Evolutionary conservation across 805 yeast genomes (phyloP), one percentile per base, ranked within the genome.

Genomic region (Yarrowia sp.): DNA sequence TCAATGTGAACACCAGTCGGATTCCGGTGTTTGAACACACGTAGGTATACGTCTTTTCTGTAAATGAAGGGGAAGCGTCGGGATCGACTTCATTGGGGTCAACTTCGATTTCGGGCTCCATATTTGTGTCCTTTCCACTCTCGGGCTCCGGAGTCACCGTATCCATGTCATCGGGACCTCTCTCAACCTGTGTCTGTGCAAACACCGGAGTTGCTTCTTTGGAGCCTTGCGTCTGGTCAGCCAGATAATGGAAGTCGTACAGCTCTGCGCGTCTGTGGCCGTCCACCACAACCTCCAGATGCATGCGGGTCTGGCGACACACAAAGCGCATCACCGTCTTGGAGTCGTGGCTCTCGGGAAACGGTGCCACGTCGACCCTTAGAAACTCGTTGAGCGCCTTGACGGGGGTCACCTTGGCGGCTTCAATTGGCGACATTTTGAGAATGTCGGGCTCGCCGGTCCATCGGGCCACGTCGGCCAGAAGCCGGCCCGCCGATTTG

Each of bases 381-480:
- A 72, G 72, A 19, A 58, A 45, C n/a, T 70, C 67, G 19, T 70
- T 69, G 40, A 73, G 53, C 19, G 72, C 69, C 66, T 61, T 42
- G 45, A 56, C 70, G 16, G 68, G 66, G 15, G 70, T 45, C 43
- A 46, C 42, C 12, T 63, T 46, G 53, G 71, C 63, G 19, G 73
- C 71, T 8, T 68, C 69, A 12, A 71, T 40, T 12, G 74, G 72
- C 26, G 70, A 22, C 43, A 66, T 71, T 5, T 70, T 48, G 48
- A 74, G 41, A 26, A 50, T 15, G 49, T 49, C 66, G n/a, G 68
- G 22, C 11, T 70, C 73, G 7, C 73, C 71, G 7, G 69, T 66
- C 68, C 52, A 71, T 12, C 77, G 70, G 7, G 72, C 70, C 22
- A 77, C 53, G 71, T 78, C 79, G 53, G 76, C 79, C 10, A 77